Evolutionary conservation across 768 basidiomycete species (phyloP), one percentile per base, ranked within the genome.

Genomic region (Russula brevipes): DNA sequence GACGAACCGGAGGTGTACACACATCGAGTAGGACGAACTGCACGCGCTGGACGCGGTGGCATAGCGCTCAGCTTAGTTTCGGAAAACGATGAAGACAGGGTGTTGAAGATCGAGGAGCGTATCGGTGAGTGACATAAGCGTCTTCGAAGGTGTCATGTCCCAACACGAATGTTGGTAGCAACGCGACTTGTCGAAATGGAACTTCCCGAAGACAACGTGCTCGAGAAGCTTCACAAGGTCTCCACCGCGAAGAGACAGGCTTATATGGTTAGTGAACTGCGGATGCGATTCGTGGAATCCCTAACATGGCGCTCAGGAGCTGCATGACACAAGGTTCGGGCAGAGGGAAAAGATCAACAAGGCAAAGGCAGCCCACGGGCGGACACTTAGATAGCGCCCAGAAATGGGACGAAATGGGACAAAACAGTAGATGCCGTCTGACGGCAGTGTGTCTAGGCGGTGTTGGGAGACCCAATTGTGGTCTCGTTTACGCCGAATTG

Each of bases 1-100:
- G 79, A 81, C 12, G 86, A 88, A 71, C 81, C 92, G 5, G 96
- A 96, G 73, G 95, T 96, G 72, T 99, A 99, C 71, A 90, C 93
- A 1, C 97, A 99, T 77, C 84, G 97, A 24, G 97, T 99, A 1
- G 94, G 94, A 49, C 77, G 94, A 71, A 98, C 94, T 30, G 94
- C 94, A 36, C 86, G 94, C 69, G 90, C 88, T 11, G 97, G 97
- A 6, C 81, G 85, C 69, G 90, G 88, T 3, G 97, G 97, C 70
- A 77, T 94, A 54, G 93, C 93, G 0, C 80, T 98, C 35, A 98
- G 94, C 70, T 91, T 98, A 71, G 90, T 98, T 57, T 97, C 96
- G 2, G 96, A 98, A 75, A 79, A 83, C 49, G 97, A 98, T 72
- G 92, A 95, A 70, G 87, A 92, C 58, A 79, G 87, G 52, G 84